A percentile compares a stretch with the other conserved stretches of the same genome.
These are phyloP conservation scores for Cetraspora pellucida DNA, from an alignment of 192 early-diverging fungal genomes.

Conservation along the genomic window DNA sequence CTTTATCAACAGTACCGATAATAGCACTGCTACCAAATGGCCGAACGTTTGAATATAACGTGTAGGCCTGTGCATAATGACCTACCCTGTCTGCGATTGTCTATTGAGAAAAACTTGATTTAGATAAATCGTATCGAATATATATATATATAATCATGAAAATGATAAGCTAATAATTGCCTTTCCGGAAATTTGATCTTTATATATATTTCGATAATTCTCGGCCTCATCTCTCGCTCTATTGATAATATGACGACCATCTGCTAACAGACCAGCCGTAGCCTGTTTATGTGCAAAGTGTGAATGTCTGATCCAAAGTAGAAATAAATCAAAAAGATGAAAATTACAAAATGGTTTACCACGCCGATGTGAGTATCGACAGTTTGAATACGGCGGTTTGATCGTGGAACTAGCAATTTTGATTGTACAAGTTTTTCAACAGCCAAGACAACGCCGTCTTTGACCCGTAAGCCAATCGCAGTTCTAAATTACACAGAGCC, in stretches of 20 bases:
- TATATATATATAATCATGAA: not conserved
- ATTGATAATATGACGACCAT: slow-evolving; percentile 87
- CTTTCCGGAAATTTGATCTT: slow-evolving; percentile 79
- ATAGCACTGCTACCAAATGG: slow-evolving; percentile 91
- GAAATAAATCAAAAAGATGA: not conserved
- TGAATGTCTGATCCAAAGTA: not conserved
- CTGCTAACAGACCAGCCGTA: slow-evolving; percentile 90
- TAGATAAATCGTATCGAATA: not conserved
- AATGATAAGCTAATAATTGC: slow-evolving; percentile 44
- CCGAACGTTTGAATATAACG: slow-evolving; percentile 91
- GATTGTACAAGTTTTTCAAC: slow-evolving; percentile 96
- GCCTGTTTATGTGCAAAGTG: slow-evolving; percentile 52
- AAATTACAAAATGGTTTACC: slow-evolving; percentile 50
- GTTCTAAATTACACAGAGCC: slow-evolving; percentile 59
- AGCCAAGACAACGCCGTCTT: slow-evolving; percentile 95
- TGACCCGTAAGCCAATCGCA: slow-evolving; percentile 88
- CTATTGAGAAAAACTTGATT: slow-evolving; percentile 39
- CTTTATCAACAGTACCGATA: slow-evolving; percentile 75
- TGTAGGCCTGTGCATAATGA: slow-evolving; percentile 95
- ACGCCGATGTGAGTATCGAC: slow-evolving; percentile 93
- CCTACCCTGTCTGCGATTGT: slow-evolving; percentile 91
- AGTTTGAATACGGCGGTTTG: slow-evolving; percentile 91
- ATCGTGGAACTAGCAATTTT: slow-evolving; percentile 88
- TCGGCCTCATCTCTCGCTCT: slow-evolving; percentile 90
- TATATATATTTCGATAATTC: slow-evolving; percentile 85